phyloP scores from a whole-genome alignment of 306 rosid species.

The Rosa rugosa region DNA sequence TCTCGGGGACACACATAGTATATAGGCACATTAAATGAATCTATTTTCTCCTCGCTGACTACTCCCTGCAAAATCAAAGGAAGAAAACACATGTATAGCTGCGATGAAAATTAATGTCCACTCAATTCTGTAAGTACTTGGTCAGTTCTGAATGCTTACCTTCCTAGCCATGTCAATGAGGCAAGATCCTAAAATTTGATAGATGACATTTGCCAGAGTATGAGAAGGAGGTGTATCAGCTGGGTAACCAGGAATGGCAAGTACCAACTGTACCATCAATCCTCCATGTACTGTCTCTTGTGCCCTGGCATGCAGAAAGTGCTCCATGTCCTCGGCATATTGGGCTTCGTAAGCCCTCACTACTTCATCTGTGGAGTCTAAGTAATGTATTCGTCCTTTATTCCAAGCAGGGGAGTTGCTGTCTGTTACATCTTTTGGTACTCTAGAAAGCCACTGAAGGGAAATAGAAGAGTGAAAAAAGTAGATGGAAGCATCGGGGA shows the following conservation, averaged over 20 bases:
- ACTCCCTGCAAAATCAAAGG: background rate
- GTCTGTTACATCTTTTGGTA: conserved; percentile 11
- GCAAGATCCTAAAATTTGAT: conserved; percentile 23
- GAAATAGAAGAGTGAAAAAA: conserved; percentile 32
- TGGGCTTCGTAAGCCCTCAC: conserved; percentile 30
- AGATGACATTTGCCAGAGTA: background rate
- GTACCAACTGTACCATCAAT: too few species aligned
- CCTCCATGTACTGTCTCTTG: too few species aligned
- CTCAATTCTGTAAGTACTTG: background rate
- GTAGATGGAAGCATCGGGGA: conserved; percentile 26
- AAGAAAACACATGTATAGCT: background rate
- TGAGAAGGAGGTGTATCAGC: conserved; percentile 13
- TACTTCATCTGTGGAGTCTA: conserved; percentile 14
- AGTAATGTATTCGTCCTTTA: background rate
- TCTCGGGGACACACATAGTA: conserved; percentile 3
- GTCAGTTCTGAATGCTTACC: conserved; percentile 20
- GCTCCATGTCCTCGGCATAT: conserved; percentile 30
- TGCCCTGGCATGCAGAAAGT: too few species aligned
- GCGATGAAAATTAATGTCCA: too few species aligned
- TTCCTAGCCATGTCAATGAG: conserved; percentile 34
- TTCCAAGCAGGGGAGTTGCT: too few species aligned
- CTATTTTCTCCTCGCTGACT: background rate
- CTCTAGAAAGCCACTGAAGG: conserved; percentile 36
- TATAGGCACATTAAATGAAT: background rate
- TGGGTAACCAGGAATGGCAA: background rate